Conservation (phyloP, 371 early-diverging fungal species). For the Apophysomyces variabilis region DNA sequence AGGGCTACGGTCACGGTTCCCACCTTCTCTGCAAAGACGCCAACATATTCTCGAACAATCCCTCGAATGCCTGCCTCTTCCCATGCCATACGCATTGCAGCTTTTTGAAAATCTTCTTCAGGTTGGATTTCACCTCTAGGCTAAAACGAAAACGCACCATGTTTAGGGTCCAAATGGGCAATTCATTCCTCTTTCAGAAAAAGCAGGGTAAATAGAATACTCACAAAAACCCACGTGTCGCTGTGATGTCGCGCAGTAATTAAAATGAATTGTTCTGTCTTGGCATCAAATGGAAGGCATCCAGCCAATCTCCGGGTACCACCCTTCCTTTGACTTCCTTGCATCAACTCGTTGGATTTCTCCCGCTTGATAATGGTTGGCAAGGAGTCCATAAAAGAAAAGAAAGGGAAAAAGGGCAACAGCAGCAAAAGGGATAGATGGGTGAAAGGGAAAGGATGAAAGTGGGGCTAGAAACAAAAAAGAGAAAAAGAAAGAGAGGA, state of each 20-base stretch:
- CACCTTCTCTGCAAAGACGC: constrained; percentile 14
- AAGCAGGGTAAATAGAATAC: neutral
- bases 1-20: neutral
- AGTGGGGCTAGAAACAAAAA: neutral
- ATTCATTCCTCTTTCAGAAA: neutral
- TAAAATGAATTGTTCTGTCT: neutral
- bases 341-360: neutral
- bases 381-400: neutral
- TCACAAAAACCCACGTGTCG: neutral
- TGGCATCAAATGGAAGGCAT: neutral
- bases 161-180: neutral
- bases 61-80: constrained; percentile 18
- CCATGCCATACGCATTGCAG: constrained; percentile 15
- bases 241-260: neutral
- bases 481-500: constrained; percentile 2
- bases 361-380: neutral
- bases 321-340: neutral
- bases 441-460: neutral
- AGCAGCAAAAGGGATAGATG: constrained; percentile 4
- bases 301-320: neutral
- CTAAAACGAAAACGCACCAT: neutral
- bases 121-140: constrained; percentile 2
- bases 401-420: constrained; percentile 4
- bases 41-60: constrained; percentile 4
- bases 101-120: neutral